Percentiles rank a stretch among this genome's conserved stretches.
Conservation (phyloP, 2,329 filamentous ascomycete species). For the Pseudogymnoascus sp. region DNA sequence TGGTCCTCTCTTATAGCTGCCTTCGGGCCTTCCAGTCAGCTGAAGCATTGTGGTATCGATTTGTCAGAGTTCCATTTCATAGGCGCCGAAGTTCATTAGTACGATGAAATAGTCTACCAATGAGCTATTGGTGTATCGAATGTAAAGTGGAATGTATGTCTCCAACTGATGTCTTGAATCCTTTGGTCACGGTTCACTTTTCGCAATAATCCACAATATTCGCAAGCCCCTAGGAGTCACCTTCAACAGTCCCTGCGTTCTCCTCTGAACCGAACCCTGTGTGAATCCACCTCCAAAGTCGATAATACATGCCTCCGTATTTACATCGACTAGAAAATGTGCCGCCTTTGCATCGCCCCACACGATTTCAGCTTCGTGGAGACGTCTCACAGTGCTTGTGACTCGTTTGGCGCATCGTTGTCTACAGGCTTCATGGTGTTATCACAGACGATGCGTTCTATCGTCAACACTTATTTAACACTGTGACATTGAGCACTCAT, state of each 20-base stretch:
- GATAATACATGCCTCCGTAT: conserved; percentile 18
- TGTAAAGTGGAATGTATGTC: background rate
- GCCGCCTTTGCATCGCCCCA: conserved; percentile 22
- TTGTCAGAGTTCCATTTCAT: background rate
- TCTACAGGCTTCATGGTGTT: background rate
- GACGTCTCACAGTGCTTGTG: conserved; percentile 10
- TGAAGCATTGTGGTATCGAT: background rate
- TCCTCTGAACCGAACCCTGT: conserved; percentile 18
- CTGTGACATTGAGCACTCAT: background rate
- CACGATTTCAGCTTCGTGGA: conserved; percentile 17
- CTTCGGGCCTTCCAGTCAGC: background rate
- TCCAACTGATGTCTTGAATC: background rate
- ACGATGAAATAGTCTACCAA: background rate
- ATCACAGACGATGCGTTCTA: background rate
- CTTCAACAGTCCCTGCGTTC: conserved; percentile 17
- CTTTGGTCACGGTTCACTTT: background rate
- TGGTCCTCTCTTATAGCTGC: background rate
- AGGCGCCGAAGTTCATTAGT: background rate
- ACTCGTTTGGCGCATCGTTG: conserved; percentile 16
- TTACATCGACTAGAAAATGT: conserved; percentile 19
- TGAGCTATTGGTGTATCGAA: background rate
- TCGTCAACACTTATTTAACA: background rate
- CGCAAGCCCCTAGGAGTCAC: conserved; percentile 18
- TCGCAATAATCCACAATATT: conserved; percentile 11
- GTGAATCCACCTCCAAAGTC: conserved; percentile 23